Evolutionary conservation across 2,329 filamentous ascomycete genomes (phyloP).

Genomic region (Plenodomus lindquistii): DNA sequence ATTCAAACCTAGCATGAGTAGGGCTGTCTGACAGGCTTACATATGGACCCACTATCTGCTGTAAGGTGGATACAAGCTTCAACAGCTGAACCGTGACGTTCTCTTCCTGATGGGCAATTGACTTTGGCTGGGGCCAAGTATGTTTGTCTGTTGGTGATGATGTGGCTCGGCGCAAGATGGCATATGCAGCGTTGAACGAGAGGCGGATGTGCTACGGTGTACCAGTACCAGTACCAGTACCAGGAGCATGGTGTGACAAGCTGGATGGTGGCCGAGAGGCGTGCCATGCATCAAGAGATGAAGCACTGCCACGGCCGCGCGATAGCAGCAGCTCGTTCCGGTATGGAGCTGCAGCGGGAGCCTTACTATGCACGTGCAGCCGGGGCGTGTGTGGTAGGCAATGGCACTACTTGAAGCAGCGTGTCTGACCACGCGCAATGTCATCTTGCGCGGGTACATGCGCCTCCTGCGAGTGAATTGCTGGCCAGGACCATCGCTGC

Average conservation of each 20-base stretch:
- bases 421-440: constrained; percentile 23
- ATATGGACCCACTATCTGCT: not conserved
- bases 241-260: constrained; percentile 6
- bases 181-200: not conserved
- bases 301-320: constrained; percentile 39
- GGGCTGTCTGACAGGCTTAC: not conserved
- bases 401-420: constrained; percentile 18
- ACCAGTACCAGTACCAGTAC: too few species aligned
- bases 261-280: constrained; percentile 3
- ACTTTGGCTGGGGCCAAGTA: not conserved
- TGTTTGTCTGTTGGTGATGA: not conserved
- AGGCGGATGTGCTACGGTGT: not conserved
- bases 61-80: too few species aligned
- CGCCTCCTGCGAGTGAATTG: constrained; percentile 24
- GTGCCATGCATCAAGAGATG: constrained; percentile 7
- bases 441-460: constrained; percentile 18
- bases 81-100: too few species aligned
- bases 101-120: not conserved
- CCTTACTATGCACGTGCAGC: constrained; percentile 33
- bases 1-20: not conserved
- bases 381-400: constrained; percentile 20
- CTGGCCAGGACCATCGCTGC: constrained; percentile 12
- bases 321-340: constrained; percentile 29
- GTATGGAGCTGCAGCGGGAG: constrained; percentile 20
- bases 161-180: not conserved